Evolutionary conservation across 1,139 yeast genomes (phyloP).

Genomic region (Hemisphaericaspora lyxosophila): DNA sequence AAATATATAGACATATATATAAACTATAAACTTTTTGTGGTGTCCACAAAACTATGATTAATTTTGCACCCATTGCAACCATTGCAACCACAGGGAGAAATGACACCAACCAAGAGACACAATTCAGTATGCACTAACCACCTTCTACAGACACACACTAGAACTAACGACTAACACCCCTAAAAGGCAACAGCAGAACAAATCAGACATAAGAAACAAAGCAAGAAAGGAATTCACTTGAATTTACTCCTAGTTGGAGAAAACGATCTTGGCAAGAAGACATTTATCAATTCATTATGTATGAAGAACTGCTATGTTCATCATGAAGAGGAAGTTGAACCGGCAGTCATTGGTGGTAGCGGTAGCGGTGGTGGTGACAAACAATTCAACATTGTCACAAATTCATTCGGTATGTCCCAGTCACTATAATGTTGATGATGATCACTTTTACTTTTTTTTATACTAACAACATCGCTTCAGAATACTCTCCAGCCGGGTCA

Average conservation of each 20-base stretch:
- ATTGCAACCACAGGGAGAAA: too few relatives aligned
- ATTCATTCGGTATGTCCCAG: slow-evolving; percentile 14
- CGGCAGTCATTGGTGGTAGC: too few relatives aligned
- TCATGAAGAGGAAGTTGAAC: too few relatives aligned
- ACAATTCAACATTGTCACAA: slow-evolving; percentile 1
- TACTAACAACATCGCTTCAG: slow-evolving; percentile 3
- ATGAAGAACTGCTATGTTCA: slow-evolving; percentile 17
- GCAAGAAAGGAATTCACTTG: slow-evolving; percentile 22
- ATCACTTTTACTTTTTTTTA: neutral
- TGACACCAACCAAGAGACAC: neutral
- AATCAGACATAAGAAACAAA: slow-evolving; percentile 14
- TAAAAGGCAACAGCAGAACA: slow-evolving; percentile 7
- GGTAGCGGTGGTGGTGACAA: too few relatives aligned
- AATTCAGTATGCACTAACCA: slow-evolving; percentile 2
- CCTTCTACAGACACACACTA: neutral
- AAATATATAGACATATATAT: too few relatives aligned
- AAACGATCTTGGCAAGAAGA: slow-evolving; percentile 34
- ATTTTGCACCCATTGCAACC: too few relatives aligned
- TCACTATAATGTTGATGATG: too few relatives aligned
- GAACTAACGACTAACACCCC: neutral
- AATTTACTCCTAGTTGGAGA: slow-evolving; percentile 35
- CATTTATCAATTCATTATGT: slow-evolving; percentile 34
- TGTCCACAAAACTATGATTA: too few relatives aligned
- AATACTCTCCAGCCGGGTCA: slow-evolving; percentile 9
- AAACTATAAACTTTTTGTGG: too few relatives aligned